phyloP scores from a whole-genome alignment of 768 basidiomycete species.

The Tephrocybe sp. region DNA sequence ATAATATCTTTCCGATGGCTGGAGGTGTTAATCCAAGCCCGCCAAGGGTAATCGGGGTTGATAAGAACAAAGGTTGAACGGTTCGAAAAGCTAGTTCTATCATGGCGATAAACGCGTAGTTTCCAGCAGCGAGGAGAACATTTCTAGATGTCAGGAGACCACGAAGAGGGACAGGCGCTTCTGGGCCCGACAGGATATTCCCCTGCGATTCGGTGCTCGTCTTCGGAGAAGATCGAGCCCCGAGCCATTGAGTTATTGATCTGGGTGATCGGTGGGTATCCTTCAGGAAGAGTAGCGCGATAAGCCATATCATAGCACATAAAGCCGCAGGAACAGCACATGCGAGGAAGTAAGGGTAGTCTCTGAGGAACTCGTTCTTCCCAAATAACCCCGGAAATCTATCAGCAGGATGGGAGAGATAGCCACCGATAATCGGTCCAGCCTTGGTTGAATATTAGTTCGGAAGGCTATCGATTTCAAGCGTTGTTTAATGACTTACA shows the following conservation, averaged over 20 bases:
- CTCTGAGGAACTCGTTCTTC: conserved; percentile 34
- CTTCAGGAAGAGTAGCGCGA: conserved; percentile 44
- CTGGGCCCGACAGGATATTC: conserved; percentile 17
- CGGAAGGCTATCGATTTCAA: neutral
- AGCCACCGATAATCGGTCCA: conserved; percentile 51
- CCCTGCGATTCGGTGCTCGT: neutral
- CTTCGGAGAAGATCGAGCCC: neutral
- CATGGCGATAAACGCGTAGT: conserved; percentile 53
- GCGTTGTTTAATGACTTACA: conserved; percentile 11
- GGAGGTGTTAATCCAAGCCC: conserved; percentile 66
- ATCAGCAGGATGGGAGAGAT: conserved; percentile 43
- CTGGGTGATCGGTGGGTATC: conserved; percentile 29
- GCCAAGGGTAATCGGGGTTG: conserved; percentile 62
- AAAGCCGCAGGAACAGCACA: conserved; percentile 51
- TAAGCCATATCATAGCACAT: conserved; percentile 43
- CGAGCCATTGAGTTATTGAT: conserved; percentile 7
- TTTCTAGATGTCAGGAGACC: conserved; percentile 38
- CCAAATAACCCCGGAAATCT: conserved; percentile 43
- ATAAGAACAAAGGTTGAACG: conserved; percentile 61
- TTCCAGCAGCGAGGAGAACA: conserved; percentile 51
- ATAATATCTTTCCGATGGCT: conserved; percentile 60
- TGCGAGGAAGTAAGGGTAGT: conserved; percentile 57
- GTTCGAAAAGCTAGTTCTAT: conserved; percentile 57
- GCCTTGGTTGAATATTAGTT: neutral
- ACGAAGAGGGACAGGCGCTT: conserved; percentile 32